Conservation (phyloP, 345 rosid species). For the Linum trigynum region DNA sequence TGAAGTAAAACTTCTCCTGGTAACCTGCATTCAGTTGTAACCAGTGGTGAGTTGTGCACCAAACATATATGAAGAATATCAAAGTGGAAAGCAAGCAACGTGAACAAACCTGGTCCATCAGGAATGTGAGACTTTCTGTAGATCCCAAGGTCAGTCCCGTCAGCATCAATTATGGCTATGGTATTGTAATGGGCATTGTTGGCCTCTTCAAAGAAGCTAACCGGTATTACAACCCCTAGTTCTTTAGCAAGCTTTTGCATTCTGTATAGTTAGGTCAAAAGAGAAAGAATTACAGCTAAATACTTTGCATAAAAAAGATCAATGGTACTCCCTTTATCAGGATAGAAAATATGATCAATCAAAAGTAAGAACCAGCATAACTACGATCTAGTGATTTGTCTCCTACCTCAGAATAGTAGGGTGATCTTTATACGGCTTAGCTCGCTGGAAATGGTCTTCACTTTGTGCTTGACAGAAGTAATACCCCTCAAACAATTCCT, state of each 20-base stretch:
- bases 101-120: slow-evolving; percentile 76
- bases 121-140: slow-evolving; percentile 97
- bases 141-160: slow-evolving; percentile 85
- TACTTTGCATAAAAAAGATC: slow-evolving; percentile 4
- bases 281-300: slow-evolving; percentile 3
- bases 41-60: slow-evolving; percentile 7
- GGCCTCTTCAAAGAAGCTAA: slow-evolving; percentile 95
- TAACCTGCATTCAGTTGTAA: slow-evolving; percentile 39
- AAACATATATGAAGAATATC: slow-evolving; percentile 6
- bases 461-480: slow-evolving; percentile 98
- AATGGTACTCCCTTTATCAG: neutral
- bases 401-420: slow-evolving; percentile 70
- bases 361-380: slow-evolving; percentile 2
- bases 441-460: slow-evolving; percentile 67
- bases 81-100: slow-evolving; percentile 11
- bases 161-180: slow-evolving; percentile 76
- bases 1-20: slow-evolving; percentile 96
- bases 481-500: slow-evolving; percentile 95
- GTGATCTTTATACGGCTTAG: slow-evolving; percentile 71
- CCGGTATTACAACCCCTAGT: slow-evolving; percentile 76
- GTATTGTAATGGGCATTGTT: slow-evolving; percentile 91
- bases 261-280: slow-evolving; percentile 24
- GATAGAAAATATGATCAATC: slow-evolving; percentile 5
- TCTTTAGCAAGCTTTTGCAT: slow-evolving; percentile 86
- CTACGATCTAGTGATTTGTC: neutral